Evolutionary conservation across 2,329 filamentous ascomycete genomes (phyloP).

Genomic region (Cytospora schulzeri): DNA sequence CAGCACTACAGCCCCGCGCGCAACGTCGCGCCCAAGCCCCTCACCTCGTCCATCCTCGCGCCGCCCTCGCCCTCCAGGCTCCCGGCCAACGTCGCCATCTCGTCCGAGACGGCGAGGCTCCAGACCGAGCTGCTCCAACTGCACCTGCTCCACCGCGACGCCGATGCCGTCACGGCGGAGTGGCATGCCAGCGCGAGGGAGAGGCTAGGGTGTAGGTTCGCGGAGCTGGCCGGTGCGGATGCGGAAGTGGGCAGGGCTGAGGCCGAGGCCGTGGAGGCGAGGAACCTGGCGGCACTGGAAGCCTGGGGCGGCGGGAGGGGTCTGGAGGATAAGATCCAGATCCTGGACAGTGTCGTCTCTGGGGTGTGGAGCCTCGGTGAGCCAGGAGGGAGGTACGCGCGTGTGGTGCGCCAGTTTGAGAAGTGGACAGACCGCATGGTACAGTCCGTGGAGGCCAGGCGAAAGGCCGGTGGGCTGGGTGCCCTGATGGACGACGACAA

Average conservation of each 20-base stretch:
- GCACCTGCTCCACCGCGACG: constrained; percentile 63
- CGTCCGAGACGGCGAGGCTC: constrained; percentile 58
- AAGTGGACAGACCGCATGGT: constrained; percentile 55
- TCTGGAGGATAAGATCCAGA: constrained; percentile 59
- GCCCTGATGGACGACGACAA: constrained; percentile 34
- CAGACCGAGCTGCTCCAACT: constrained; percentile 69
- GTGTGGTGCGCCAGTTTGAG: constrained; percentile 60
- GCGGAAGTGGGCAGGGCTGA: constrained; percentile 42
- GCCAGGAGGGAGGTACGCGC: constrained; percentile 56
- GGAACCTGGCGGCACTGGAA: constrained; percentile 55
- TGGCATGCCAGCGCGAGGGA: constrained; percentile 61
- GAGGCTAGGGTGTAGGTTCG: constrained; percentile 51
- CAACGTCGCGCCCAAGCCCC: constrained; percentile 60
- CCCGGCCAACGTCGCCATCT: constrained; percentile 60
- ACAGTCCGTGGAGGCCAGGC: constrained; percentile 49
- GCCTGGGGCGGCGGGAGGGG: constrained; percentile 49
- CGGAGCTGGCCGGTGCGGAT: constrained; percentile 39
- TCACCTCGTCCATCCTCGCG: constrained; percentile 59
- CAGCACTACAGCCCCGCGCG: constrained; percentile 71
- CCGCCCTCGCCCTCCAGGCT: constrained; percentile 64
- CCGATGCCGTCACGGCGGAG: constrained; percentile 44
- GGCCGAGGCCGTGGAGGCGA: constrained; percentile 48
- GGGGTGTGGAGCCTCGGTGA: constrained; percentile 62
- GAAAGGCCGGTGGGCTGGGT: constrained; percentile 38
- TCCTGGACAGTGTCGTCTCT: constrained; percentile 57